These are phyloP conservation scores for Clavaria fumosa DNA, from an alignment of 768 basidiomycete genomes.

Conservation along the genomic window DNA sequence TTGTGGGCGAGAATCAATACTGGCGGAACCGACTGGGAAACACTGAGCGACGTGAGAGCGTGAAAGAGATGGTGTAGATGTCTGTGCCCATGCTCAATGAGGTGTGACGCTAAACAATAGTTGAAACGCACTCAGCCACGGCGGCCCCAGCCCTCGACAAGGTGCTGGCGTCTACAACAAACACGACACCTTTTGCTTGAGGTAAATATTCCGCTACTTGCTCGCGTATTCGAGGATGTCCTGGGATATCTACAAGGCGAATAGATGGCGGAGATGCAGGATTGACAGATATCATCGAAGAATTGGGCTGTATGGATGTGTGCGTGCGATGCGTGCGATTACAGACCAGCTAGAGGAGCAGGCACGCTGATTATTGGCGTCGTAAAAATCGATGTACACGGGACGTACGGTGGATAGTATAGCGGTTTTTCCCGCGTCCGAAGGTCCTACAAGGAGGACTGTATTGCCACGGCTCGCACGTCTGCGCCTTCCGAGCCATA, in stretches of 20 bases:
- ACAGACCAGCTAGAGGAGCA: slow-evolving; percentile 40
- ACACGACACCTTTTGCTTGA: slow-evolving; percentile 50
- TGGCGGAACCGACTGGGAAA: slow-evolving; percentile 44
- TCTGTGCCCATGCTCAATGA: slow-evolving; percentile 22
- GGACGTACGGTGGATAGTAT: slow-evolving; percentile 51
- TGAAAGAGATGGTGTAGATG: slow-evolving; percentile 62
- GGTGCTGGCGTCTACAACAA: slow-evolving; percentile 69
- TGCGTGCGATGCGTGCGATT: slow-evolving; percentile 50
- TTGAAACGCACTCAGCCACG: slow-evolving; percentile 60
- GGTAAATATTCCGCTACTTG: slow-evolving; percentile 54
- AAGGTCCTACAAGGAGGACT: slow-evolving; percentile 62
- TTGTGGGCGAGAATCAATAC: slow-evolving; percentile 67
- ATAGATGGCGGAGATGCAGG: slow-evolving; percentile 28
- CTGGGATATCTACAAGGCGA: slow-evolving; percentile 60
- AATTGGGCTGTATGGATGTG: slow-evolving; percentile 65
- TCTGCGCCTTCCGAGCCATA: too few relatives aligned
- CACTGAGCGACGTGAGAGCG: slow-evolving; percentile 54
- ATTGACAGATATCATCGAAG: slow-evolving; percentile 29
- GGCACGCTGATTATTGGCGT: slow-evolving; percentile 1
- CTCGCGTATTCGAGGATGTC: slow-evolving; percentile 67
- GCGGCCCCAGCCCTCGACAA: slow-evolving; percentile 58
- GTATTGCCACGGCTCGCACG: slow-evolving; percentile 35
- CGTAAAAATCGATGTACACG: slow-evolving; percentile 1
- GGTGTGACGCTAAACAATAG: slow-evolving; percentile 1
- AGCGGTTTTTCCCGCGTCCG: slow-evolving; percentile 71